phyloP scores from a whole-genome alignment of 2,329 filamentous ascomycete genomes.

The Aspergillus sclerotialis region DNA sequence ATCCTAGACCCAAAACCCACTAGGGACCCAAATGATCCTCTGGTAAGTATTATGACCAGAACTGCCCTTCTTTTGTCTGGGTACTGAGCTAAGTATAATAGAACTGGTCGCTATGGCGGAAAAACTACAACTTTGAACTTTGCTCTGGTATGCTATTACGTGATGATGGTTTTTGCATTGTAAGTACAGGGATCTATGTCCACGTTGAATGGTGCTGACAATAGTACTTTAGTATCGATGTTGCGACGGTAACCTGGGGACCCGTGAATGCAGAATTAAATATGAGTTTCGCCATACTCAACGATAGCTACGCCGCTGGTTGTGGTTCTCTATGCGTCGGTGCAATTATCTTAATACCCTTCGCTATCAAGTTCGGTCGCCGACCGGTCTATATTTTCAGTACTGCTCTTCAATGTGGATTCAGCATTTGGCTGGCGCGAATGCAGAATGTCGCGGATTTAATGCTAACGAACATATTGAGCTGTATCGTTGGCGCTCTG shows the following conservation, averaged over 20 bases:
- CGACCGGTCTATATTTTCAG: slow-evolving; percentile 42
- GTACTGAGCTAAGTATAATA: background rate
- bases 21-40: slow-evolving; percentile 20
- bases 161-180: slow-evolving; percentile 20
- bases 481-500: slow-evolving; percentile 39
- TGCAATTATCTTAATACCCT: slow-evolving; percentile 38
- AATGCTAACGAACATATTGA: slow-evolving; percentile 37
- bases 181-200: too few relatives aligned
- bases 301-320: slow-evolving; percentile 40
- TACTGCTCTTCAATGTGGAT: slow-evolving; percentile 28
- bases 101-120: slow-evolving; percentile 20
- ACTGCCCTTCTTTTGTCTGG: too few relatives aligned
- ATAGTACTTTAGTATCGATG: too few relatives aligned
- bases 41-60: slow-evolving; percentile 4
- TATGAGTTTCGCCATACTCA: slow-evolving; percentile 36
- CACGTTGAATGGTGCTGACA: too few relatives aligned
- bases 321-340: slow-evolving; percentile 38
- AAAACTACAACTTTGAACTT: slow-evolving; percentile 21
- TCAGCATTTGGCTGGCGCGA: slow-evolving; percentile 39
- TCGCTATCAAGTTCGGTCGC: slow-evolving; percentile 41
- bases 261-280: slow-evolving; percentile 37
- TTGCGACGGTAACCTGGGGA: slow-evolving; percentile 32
- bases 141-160: slow-evolving; percentile 19
- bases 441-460: slow-evolving; percentile 38
- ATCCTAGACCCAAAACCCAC: slow-evolving; percentile 18